Evolutionary conservation across 192 early-diverging fungal species (phyloP).

Genomic region (Mortierella alpina): DNA sequence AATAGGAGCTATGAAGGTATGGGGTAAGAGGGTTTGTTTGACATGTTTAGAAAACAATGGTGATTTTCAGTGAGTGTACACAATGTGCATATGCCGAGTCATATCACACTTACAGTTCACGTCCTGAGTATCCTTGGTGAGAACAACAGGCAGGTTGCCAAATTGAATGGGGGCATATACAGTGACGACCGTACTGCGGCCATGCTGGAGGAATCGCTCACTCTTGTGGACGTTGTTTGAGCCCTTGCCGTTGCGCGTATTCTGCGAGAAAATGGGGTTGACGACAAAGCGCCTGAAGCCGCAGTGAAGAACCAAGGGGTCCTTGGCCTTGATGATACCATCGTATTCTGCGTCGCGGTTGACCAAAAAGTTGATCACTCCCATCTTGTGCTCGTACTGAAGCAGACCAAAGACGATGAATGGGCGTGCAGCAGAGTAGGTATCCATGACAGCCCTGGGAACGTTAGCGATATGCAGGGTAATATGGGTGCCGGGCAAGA

Average conservation of each 20-base stretch:
- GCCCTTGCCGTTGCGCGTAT: constrained; percentile 78
- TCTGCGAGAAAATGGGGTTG: constrained; percentile 90
- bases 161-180: constrained; percentile 94
- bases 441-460: constrained; percentile 68
- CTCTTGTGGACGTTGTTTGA: constrained; percentile 96
- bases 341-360: constrained; percentile 79
- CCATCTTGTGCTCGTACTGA: constrained; percentile 95
- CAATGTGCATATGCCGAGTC: background rate
- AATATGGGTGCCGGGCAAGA: constrained; percentile 75
- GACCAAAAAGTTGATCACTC: constrained; percentile 84
- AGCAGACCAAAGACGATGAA: constrained; percentile 68
- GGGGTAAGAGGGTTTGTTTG: background rate
- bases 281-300: constrained; percentile 92
- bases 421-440: constrained; percentile 59
- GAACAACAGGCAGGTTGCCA: constrained; percentile 83
- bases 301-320: constrained; percentile 85
- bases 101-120: constrained; percentile 57
- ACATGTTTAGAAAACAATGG: background rate
- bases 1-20: constrained; percentile 52
- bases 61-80: background rate
- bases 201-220: constrained; percentile 89
- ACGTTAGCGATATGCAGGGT: constrained; percentile 80
- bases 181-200: constrained; percentile 80
- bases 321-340: constrained; percentile 91
- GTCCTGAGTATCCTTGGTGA: constrained; percentile 77